A percentile compares a stretch with the other conserved stretches of the same genome.
These are phyloP conservation scores for Ganoderma sinense DNA, from an alignment of 1,284 basidiomycete genomes.

Conservation along the genomic window DNA sequence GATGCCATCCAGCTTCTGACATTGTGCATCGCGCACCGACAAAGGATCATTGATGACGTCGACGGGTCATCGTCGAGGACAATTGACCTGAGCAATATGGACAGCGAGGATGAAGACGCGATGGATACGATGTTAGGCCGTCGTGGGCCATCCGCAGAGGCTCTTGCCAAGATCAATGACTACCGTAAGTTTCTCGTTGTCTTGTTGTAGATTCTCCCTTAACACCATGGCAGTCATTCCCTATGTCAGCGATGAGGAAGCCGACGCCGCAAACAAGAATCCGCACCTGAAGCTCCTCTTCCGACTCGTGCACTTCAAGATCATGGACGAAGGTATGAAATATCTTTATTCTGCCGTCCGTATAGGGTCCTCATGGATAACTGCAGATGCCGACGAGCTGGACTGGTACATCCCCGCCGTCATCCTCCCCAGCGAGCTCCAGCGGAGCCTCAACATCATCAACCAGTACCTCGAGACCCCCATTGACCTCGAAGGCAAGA, in stretches of 20 bases:
- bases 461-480: slow-evolving; percentile 80
- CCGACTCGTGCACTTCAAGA: slow-evolving; percentile 70
- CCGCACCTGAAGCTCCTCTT: slow-evolving; percentile 85
- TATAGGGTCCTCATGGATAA: not conserved
- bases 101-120: slow-evolving; percentile 54
- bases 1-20: slow-evolving; percentile 63
- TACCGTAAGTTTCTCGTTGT: slow-evolving; percentile 63
- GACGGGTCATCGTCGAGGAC: slow-evolving; percentile 56
- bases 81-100: slow-evolving; percentile 44
- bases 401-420: slow-evolving; percentile 83
- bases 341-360: not conserved
- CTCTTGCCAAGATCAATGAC: slow-evolving; percentile 75
- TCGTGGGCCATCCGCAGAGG: slow-evolving; percentile 70
- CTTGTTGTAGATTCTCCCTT: not conserved
- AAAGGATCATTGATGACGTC: slow-evolving; percentile 74
- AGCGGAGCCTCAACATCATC: slow-evolving; percentile 73
- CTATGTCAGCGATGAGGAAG: slow-evolving; percentile 75
- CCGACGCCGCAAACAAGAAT: slow-evolving; percentile 80
- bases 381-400: slow-evolving; percentile 69
- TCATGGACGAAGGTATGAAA: slow-evolving; percentile 64
- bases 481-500: slow-evolving; percentile 79
- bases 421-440: slow-evolving; percentile 69
- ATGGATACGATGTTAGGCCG: slow-evolving; percentile 43
- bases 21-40: slow-evolving; percentile 70
- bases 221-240: slow-evolving; percentile 65